Evolutionary conservation across 345 rosid species (phyloP).

Genomic region (Salix dunnii): DNA sequence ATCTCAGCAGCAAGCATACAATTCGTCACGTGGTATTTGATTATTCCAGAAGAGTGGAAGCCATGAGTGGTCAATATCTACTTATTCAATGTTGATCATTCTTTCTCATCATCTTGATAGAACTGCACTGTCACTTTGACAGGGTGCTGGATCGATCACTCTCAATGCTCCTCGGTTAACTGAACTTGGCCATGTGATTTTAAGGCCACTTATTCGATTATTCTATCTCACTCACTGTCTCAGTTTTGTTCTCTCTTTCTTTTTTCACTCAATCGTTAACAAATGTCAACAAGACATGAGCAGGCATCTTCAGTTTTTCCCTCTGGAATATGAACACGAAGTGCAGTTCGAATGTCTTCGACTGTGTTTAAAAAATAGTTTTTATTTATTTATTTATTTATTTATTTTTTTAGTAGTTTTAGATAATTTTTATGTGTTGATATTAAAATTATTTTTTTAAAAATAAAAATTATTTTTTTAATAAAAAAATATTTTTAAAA

Average conservation of each 20-base stretch:
- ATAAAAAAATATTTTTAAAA: no score
- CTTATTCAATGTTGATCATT: not conserved
- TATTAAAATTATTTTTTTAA: no score
- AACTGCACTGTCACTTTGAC: not conserved
- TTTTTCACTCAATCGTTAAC: not conserved
- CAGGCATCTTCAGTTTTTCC: not conserved
- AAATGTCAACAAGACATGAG: not conserved
- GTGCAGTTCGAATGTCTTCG: not conserved
- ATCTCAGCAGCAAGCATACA: not conserved
- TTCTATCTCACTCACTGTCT: not conserved
- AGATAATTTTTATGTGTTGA: no score
- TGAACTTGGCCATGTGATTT: conserved; percentile 6
- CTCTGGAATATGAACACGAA: not conserved
- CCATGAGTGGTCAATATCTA: not conserved
- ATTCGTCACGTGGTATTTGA: conserved; percentile 6
- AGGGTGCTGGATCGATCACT: not conserved
- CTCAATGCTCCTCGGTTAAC: not conserved
- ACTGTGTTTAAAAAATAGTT: no score
- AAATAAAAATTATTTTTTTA: no score
- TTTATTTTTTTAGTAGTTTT: no score
- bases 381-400: no score
- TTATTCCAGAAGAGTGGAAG: not conserved
- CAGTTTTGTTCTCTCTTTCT: not conserved
- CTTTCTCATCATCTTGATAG: not conserved
- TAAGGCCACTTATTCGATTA: not conserved